Evolutionary conservation across 2,329 filamentous ascomycete genomes (phyloP), one percentile per base, ranked within the genome.

Genomic region (Penicillium frequentans): DNA sequence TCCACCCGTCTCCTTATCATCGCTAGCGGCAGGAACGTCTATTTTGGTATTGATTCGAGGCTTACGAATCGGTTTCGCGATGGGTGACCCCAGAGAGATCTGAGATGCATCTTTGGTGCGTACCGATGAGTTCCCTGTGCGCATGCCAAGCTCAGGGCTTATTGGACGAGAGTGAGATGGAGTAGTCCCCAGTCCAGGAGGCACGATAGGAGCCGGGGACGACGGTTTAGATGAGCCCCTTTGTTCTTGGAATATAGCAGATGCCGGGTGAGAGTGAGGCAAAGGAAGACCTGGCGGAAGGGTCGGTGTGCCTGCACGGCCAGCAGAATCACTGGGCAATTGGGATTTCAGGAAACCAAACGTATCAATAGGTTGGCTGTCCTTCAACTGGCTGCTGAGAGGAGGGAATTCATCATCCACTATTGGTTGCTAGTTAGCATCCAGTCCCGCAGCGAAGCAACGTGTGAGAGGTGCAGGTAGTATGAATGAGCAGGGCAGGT

Each of bases 341-440:
- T 71, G 73, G 54, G 67, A 74, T 55, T 69, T 70, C 13, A 74
- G 62, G 58, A 75, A 70, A 52, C 76, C 69, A 64, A 74, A 70
- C 49, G 65, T 67, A 60, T 75, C 70, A 23, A 72, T 64, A 3
- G 73, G 58, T 19, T 68, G 64, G 19, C 66, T 70, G 46, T 75
- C 73, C n/a, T 73, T 75, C n/a, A 68, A 52, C 13, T 72, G 66
- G 9, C 67, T 63, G n/a, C 70, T 76, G 23, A 81, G 68, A 48
- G 78, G 78, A 27, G 79, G 77, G 47, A 81, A 81, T 16, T 81
- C 77, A 64, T 78, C 74, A 49, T 79, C 73, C 59, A 78, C 77
- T 74, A 71, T 66, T 66, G 58, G 58, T 56, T 29, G 37, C 52
- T 37, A 31, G 66, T 75, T 64, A 76, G 73, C 67, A 59, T 51